phyloP scores from a whole-genome alignment of 768 basidiomycete genomes.

The Termitomyces heimii region DNA sequence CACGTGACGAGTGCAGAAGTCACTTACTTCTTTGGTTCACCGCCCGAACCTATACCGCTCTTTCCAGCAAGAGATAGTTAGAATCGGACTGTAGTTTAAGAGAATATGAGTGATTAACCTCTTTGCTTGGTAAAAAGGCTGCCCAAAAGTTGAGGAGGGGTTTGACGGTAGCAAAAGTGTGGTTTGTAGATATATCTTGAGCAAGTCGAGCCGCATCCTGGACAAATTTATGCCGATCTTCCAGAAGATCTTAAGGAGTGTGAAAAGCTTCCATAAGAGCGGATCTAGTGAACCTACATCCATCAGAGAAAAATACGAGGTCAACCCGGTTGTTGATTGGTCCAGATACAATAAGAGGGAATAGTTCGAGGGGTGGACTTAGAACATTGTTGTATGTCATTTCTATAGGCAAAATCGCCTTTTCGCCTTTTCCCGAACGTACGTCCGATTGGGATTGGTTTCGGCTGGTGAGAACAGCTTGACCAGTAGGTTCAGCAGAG shows the following conservation, averaged over 20 bases:
- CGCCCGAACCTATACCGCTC: slow-evolving; percentile 70
- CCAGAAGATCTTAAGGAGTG: slow-evolving; percentile 38
- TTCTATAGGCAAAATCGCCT: not conserved
- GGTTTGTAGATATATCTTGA: slow-evolving; percentile 62
- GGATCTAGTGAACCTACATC: slow-evolving; percentile 43
- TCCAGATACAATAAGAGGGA: slow-evolving; percentile 57
- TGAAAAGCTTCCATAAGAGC: not conserved
- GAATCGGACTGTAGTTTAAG: not conserved
- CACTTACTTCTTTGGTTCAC: slow-evolving; percentile 61
- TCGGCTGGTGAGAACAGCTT: not conserved
- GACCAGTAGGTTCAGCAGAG: not conserved
- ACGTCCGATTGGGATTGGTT: not conserved
- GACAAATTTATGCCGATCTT: slow-evolving; percentile 60
- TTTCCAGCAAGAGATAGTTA: slow-evolving; percentile 16
- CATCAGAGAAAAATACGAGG: slow-evolving; percentile 73
- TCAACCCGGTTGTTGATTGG: slow-evolving; percentile 61
- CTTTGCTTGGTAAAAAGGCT: slow-evolving; percentile 67
- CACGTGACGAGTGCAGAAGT: not conserved
- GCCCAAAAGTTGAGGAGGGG: slow-evolving; percentile 81
- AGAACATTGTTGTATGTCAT: slow-evolving; percentile 6
- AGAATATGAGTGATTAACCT: slow-evolving; percentile 34
- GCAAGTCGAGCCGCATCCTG: slow-evolving; percentile 63
- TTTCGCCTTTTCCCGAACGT: not conserved
- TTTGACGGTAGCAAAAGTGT: slow-evolving; percentile 71
- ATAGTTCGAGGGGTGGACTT: slow-evolving; percentile 44